Evolutionary conservation across 805 yeast species (phyloP).

Genomic region (Lachancea meyersii): DNA sequence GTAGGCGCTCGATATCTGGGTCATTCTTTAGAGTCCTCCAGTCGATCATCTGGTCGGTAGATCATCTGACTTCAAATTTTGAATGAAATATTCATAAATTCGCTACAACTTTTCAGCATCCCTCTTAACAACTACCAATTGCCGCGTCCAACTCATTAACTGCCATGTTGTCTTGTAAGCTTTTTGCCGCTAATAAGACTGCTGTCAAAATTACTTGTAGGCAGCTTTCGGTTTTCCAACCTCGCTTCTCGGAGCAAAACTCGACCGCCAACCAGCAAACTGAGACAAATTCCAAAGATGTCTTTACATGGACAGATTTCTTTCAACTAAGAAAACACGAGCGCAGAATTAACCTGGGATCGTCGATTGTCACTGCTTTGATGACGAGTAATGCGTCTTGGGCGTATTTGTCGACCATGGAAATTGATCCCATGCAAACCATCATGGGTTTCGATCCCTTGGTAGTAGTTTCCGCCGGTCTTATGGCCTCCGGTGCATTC

Average conservation of each 20-base stretch:
- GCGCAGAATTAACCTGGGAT: constrained; percentile 58
- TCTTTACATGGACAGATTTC: constrained; percentile 70
- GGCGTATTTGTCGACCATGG: constrained; percentile 70
- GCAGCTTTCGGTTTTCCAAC: constrained; percentile 1
- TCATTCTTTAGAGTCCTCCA: background rate
- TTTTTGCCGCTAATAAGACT: background rate
- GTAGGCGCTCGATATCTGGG: background rate
- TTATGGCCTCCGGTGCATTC: constrained; percentile 61
- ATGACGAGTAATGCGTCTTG: constrained; percentile 64
- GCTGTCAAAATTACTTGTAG: background rate
- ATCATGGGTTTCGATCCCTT: constrained; percentile 88
- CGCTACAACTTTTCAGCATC: background rate
- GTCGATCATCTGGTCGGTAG: background rate
- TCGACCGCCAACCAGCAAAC: background rate
- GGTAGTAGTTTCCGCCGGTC: constrained; percentile 68
- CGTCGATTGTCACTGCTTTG: constrained; percentile 64
- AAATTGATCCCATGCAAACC: constrained; percentile 80
- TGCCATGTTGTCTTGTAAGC: constrained; percentile 1
- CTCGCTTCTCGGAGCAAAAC: constrained; percentile 1
- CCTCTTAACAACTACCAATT: too few species aligned
- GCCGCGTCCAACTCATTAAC: too few species aligned
- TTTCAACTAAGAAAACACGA: constrained; percentile 69
- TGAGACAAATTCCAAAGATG: background rate
- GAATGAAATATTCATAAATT: background rate
- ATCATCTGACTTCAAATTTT: background rate